phyloP scores from a whole-genome alignment of 495 filamentous ascomycete species.

The Oidiodendron maius region DNA sequence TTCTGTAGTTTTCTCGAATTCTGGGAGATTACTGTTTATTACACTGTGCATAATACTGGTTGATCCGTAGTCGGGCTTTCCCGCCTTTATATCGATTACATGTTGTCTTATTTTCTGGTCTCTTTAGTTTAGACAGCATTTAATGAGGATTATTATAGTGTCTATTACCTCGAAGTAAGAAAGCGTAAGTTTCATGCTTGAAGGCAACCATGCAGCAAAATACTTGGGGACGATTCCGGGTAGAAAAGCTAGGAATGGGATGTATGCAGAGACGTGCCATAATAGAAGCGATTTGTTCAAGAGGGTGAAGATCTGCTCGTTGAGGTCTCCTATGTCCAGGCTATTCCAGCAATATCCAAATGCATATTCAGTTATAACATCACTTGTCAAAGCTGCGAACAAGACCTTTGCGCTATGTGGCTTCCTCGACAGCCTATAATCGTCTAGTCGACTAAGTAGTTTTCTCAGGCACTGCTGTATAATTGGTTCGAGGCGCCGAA shows the following conservation, averaged over 20 bases:
- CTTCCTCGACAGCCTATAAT: background rate
- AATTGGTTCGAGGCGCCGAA: constrained; percentile 18
- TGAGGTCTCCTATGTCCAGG: constrained; percentile 6
- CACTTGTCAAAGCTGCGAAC: background rate
- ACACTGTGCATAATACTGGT: background rate
- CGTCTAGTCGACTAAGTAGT: background rate
- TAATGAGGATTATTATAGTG: no score
- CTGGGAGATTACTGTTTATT: constrained; percentile 10
- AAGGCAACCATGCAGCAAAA: no score
- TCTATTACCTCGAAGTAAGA: no score
- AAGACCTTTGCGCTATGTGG: constrained; percentile 5
- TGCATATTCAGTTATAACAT: constrained; percentile 10
- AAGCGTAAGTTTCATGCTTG: no score
- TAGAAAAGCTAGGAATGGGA: no score
- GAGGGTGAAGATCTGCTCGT: background rate
- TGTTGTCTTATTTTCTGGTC: no score
- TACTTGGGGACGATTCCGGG: no score
- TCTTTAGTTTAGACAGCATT: no score
- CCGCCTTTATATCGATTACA: no score
- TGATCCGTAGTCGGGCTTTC: no score
- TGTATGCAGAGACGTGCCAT: no score
- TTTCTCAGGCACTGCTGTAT: constrained; percentile 32
- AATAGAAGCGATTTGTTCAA: background rate
- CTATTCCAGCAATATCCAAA: constrained; percentile 7
- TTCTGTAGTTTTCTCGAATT: constrained; percentile 4